Evolutionary conservation across 768 basidiomycete genomes (phyloP).

Genomic region (Lactarius pseudohatsudake): DNA sequence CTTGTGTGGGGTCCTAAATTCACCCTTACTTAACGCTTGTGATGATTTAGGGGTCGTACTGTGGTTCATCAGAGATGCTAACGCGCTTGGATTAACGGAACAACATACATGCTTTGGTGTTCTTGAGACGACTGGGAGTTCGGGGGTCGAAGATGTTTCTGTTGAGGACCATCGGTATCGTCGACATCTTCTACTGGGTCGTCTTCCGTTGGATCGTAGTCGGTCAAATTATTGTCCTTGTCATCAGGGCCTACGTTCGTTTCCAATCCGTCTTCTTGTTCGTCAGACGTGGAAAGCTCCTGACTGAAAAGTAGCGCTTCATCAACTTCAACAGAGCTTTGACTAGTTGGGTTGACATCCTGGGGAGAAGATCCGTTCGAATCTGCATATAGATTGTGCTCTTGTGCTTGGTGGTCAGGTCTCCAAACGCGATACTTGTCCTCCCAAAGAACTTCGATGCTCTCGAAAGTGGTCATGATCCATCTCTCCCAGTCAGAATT

Average conservation of each 20-base stretch:
- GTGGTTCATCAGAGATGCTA: neutral
- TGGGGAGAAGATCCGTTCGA: constrained; percentile 19
- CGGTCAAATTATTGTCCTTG: constrained; percentile 32
- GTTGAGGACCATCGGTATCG: constrained; percentile 27
- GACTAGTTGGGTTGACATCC: constrained; percentile 6
- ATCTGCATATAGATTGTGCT: constrained; percentile 22
- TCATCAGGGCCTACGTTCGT: constrained; percentile 32
- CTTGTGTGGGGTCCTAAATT: constrained; percentile 16
- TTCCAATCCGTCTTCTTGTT: constrained; percentile 34
- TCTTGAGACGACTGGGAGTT: constrained; percentile 13
- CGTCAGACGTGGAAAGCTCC: constrained; percentile 44
- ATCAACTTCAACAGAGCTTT: constrained; percentile 51
- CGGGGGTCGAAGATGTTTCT: constrained; percentile 12
- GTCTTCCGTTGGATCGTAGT: constrained; percentile 37
- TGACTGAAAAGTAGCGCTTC: constrained; percentile 51
- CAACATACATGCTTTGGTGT: constrained; percentile 3
- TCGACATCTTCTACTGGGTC: constrained; percentile 40
- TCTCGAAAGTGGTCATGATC: constrained; percentile 89
- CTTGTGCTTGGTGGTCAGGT: constrained; percentile 35
- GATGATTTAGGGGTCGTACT: constrained; percentile 8
- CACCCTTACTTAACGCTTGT: neutral
- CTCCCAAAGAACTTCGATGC: constrained; percentile 85
- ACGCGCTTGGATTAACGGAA: neutral
- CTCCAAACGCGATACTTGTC: constrained; percentile 57
- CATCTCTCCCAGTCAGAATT: constrained; percentile 61